Percentiles rank a stretch among this genome's conserved stretches.
Conservation (phyloP, 345 rosid genomes). For the Rhodamnia argentea region DNA sequence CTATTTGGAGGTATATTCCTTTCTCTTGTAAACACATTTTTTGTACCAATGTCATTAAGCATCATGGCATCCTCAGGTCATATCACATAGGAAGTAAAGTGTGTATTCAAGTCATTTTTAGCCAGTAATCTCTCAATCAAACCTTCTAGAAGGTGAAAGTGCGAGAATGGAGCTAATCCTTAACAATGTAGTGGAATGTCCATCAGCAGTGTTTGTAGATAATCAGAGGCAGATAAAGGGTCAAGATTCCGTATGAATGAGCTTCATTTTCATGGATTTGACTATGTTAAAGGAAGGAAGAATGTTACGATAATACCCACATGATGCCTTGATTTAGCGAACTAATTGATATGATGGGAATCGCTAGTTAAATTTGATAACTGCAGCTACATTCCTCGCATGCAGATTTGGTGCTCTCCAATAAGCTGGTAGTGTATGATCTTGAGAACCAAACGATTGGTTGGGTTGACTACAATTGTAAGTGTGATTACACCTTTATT, state of each 20-base stretch:
- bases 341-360: background rate
- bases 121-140: background rate
- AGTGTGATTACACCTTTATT: slow-evolving; percentile 19
- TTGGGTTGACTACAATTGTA: slow-evolving; percentile 82
- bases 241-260: background rate
- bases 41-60: background rate
- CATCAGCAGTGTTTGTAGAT: background rate
- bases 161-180: background rate
- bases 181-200: background rate
- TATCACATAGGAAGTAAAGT: background rate
- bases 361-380: background rate
- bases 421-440: slow-evolving; percentile 77
- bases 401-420: slow-evolving; percentile 78
- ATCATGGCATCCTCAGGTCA: background rate
- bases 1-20: slow-evolving; percentile 67
- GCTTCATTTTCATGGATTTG: background rate
- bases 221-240: background rate
- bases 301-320: background rate
- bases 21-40: background rate
- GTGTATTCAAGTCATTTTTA: background rate
- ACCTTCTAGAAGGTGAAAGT: background rate
- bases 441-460: slow-evolving; percentile 65
- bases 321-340: background rate
- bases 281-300: background rate
- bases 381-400: background rate